phyloP scores from a whole-genome alignment of 202 grass and related monocot species.

The Cymbopogon flexuosus region DNA sequence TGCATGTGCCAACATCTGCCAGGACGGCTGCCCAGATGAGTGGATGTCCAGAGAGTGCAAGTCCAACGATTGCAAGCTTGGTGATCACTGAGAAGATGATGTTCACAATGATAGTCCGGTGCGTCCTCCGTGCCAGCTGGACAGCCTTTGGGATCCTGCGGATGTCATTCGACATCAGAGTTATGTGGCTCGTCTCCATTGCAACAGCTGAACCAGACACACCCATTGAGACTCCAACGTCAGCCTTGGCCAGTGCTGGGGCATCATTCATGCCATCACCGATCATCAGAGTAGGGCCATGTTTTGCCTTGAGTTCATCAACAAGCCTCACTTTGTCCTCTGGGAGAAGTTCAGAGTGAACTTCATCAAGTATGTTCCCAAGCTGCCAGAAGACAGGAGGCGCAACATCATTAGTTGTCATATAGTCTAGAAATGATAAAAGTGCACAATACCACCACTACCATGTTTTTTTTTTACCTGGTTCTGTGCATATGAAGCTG shows the following conservation, averaged over 20 bases:
- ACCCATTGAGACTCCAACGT: constrained; percentile 95
- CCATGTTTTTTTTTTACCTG: constrained; percentile 46
- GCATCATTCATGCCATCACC: constrained; percentile 98
- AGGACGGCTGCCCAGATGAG: constrained; percentile 93
- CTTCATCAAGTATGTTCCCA: constrained; percentile 51
- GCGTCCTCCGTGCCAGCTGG: constrained; percentile 63
- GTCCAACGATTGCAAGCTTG: constrained; percentile 61
- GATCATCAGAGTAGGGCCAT: constrained; percentile 78
- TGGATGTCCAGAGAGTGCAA: constrained; percentile 71
- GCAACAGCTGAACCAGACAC: constrained; percentile 91
- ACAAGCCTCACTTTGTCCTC: constrained; percentile 83
- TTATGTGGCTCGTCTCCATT: constrained; percentile 90
- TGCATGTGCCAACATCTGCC: constrained; percentile 93
- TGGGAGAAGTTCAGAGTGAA: constrained; percentile 80
- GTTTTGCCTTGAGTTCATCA: constrained; percentile 53
- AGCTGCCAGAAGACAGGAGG: constrained; percentile 45
- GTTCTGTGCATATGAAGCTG: constrained; percentile 69
- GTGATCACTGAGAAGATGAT: constrained; percentile 76
- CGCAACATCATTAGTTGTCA: background rate
- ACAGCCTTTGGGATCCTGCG: constrained; percentile 70
- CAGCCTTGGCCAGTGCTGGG: constrained; percentile 72
- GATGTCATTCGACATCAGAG: constrained; percentile 96
- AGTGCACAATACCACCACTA: background rate
- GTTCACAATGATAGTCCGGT: constrained; percentile 61
- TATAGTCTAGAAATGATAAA: background rate